These are phyloP conservation scores for Neolentinus lepideus DNA, from an alignment of 1,284 basidiomycete species.

Conservation along the genomic window DNA sequence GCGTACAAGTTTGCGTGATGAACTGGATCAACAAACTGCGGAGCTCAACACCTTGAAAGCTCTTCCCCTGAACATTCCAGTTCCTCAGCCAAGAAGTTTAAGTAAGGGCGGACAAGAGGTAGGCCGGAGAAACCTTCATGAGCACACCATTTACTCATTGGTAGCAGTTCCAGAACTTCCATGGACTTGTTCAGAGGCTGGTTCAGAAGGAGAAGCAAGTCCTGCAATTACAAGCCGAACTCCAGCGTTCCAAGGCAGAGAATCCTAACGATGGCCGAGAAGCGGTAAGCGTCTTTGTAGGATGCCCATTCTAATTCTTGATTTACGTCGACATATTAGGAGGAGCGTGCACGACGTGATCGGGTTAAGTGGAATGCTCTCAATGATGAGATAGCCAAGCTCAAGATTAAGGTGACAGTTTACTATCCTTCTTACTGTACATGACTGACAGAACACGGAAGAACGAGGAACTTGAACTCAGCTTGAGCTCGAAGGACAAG, in stretches of 20 bases:
- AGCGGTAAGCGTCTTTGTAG: constrained; percentile 34
- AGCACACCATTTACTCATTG: background rate
- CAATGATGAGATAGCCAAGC: constrained; percentile 69
- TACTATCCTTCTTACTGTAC: constrained; percentile 4
- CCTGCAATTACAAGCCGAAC: constrained; percentile 62
- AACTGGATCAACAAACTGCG: constrained; percentile 52
- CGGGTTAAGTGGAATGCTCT: constrained; percentile 67
- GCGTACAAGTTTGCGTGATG: constrained; percentile 44
- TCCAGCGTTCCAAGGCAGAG: constrained; percentile 56
- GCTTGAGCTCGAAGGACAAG: constrained; percentile 53
- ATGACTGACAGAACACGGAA: constrained; percentile 20
- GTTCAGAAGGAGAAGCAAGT: constrained; percentile 85
- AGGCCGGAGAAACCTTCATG: background rate
- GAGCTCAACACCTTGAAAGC: constrained; percentile 63
- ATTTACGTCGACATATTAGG: constrained; percentile 31
- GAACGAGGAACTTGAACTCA: constrained; percentile 48
- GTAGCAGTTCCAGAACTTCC: constrained; percentile 41
- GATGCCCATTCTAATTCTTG: background rate
- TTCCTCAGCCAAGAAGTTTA: constrained; percentile 25
- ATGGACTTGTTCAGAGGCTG: constrained; percentile 76
- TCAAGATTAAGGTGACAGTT: constrained; percentile 55
- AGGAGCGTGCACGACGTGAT: constrained; percentile 73
- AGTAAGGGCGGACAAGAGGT: constrained; percentile 48
- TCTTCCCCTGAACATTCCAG: constrained; percentile 33
- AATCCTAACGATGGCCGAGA: constrained; percentile 51